Evolutionary conservation across 1,139 yeast genomes (phyloP), one percentile per base, ranked within the genome.

Genomic region (Tardiomyces depauwii): DNA sequence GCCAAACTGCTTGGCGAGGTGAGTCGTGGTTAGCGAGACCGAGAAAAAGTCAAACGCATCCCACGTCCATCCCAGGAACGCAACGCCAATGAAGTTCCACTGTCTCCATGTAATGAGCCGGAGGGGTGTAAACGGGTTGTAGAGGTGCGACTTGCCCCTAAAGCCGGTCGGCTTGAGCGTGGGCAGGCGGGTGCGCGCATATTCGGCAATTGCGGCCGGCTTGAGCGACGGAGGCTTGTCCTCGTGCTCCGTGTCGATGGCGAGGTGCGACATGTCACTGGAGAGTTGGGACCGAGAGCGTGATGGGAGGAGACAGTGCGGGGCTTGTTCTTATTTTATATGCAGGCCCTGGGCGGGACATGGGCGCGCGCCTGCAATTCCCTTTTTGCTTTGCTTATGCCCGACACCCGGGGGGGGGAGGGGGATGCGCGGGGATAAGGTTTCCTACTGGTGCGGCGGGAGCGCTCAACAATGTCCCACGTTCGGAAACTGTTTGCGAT

Each of bases 31-130:
- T 41, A 81, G 70, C 6, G 85, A 76, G 12, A 82, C 82, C 28
- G 82, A 71, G 61, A 83, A 84, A 63, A 80, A 84, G 63, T 83
- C 93, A 62, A 82, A 72, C 2, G 93, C 83, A 61, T 83, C 93
- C 74, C 85, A 74, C 3, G 87, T 73, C 93, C 93, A 84, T 28
- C 83, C 86, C 50, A 71, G 59, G 55, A 80, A 78, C 2, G 87
- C 88, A 42, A 80, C 69, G 27, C 70, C 49, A 57, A 82, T 80
- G 61, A 80, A 77, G 46, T 75, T 68, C 86, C 88, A 80, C 49
- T 78, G 79, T 45, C 62, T 65, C 42, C 65, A 59, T 19, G 67
- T 67, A 58, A 80, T 68, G 51, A 61, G 59, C 21, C 61, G 60
- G 32, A 80, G 64, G 27, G 74, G 76, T 0, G 79, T 79, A 39